phyloP scores from a whole-genome alignment of 768 basidiomycete genomes.

The Rhodotorula toruloides region DNA sequence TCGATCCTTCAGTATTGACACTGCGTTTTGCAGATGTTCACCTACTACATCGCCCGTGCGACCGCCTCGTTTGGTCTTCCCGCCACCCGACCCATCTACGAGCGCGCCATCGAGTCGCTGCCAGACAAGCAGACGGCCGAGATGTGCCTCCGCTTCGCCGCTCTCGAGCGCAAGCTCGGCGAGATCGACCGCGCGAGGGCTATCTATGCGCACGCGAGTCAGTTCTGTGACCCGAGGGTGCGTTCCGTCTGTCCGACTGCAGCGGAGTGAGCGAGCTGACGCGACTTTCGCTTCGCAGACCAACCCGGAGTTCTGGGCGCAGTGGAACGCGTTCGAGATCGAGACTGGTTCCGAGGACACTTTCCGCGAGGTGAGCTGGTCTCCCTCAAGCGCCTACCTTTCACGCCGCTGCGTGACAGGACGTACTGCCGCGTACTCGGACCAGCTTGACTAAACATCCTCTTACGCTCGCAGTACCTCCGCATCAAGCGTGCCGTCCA shows the following conservation, averaged over 20 bases:
- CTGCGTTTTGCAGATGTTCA: conserved; percentile 66
- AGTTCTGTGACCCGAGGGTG: conserved; percentile 94
- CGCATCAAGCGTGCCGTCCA: conserved; percentile 97
- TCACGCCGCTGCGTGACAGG: background rate
- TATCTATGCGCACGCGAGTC: conserved; percentile 93
- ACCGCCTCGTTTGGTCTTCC: conserved; percentile 92
- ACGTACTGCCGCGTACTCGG: conserved; percentile 24
- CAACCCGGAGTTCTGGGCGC: conserved; percentile 85
- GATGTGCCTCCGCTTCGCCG: conserved; percentile 95
- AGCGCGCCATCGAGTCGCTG: conserved; percentile 84
- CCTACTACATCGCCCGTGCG: conserved; percentile 95
- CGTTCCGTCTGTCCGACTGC: background rate
- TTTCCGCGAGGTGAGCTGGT: conserved; percentile 57
- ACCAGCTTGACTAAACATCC: background rate
- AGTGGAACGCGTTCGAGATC: conserved; percentile 97
- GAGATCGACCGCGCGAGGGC: conserved; percentile 97
- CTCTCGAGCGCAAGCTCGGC: conserved; percentile 91
- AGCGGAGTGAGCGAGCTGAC: background rate
- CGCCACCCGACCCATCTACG: conserved; percentile 92
- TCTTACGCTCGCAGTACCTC: conserved; percentile 64
- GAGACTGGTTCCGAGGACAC: conserved; percentile 99
- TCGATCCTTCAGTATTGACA: background rate
- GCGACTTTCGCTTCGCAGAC: conserved; percentile 20
- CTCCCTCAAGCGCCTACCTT: too few relatives aligned
- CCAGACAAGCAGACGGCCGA: conserved; percentile 92